phyloP scores from a whole-genome alignment of 768 basidiomycete genomes.

The Royoungia palumana region DNA sequence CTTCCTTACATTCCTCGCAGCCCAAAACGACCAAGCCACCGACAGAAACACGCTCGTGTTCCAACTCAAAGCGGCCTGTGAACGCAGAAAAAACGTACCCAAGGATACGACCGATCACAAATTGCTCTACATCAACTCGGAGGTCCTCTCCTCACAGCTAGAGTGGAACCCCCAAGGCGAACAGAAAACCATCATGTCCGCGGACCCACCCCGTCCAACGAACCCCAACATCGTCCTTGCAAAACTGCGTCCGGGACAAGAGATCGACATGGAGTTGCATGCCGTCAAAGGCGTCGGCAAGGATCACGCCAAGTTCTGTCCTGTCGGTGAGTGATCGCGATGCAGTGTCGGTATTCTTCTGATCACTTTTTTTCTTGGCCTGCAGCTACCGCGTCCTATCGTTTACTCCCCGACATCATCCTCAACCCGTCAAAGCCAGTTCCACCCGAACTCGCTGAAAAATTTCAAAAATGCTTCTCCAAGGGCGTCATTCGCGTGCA shows the following conservation, averaged over 20 bases:
- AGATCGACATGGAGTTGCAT: conserved; percentile 80
- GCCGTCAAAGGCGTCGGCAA: conserved; percentile 91
- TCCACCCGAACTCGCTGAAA: conserved; percentile 69
- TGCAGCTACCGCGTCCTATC: conserved; percentile 91
- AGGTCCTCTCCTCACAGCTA: conserved; percentile 64
- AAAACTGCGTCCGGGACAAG: conserved; percentile 90
- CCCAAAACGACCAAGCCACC: conserved; percentile 58
- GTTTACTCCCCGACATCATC: conserved; percentile 80
- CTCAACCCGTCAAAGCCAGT: conserved; percentile 70
- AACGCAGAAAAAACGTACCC: conserved; percentile 52
- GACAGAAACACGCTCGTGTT: conserved; percentile 94
- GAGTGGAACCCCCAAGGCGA: conserved; percentile 81
- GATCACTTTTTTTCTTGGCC: background rate
- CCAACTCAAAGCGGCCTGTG: conserved; percentile 63
- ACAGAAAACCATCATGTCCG: conserved; percentile 59
- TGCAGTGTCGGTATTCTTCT: background rate
- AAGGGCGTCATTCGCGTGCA: conserved; percentile 71
- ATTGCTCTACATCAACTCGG: conserved; percentile 69
- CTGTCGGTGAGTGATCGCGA: conserved; percentile 64
- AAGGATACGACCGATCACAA: conserved; percentile 52
- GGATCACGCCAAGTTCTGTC: conserved; percentile 95
- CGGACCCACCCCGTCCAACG: conserved; percentile 56
- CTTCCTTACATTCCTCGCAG: conserved; percentile 17
- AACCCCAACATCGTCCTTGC: conserved; percentile 84
- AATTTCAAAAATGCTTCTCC: conserved; percentile 87